Evolutionary conservation across 495 filamentous ascomycete genomes (phyloP).

Genomic region (Trypethelium eluteriae): DNA sequence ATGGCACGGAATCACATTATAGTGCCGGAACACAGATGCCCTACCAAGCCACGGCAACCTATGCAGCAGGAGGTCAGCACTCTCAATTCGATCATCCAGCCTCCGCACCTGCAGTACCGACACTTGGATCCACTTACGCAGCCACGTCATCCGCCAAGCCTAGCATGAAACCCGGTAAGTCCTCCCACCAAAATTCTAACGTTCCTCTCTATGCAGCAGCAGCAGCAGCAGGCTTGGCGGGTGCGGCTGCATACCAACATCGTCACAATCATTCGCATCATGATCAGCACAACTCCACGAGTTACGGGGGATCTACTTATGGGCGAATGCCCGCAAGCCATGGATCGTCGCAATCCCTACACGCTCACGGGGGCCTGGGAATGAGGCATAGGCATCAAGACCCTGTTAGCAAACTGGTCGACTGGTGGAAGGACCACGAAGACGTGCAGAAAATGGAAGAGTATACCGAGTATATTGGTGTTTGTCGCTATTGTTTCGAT

Average conservation of each 20-base stretch:
- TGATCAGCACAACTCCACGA: conserved; percentile 12
- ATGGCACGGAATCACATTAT: not conserved
- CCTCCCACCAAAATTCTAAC: conserved; percentile 34
- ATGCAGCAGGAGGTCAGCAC: conserved; percentile 4
- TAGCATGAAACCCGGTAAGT: conserved; percentile 34
- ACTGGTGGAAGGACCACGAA: conserved; percentile 61
- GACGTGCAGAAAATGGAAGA: conserved; percentile 64
- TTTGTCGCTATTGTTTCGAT: conserved; percentile 62
- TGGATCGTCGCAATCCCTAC: not conserved
- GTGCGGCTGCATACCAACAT: conserved; percentile 38
- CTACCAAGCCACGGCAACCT: not conserved
- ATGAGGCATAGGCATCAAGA: conserved; percentile 37
- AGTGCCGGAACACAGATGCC: conserved; percentile 2
- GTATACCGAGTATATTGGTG: conserved; percentile 64
- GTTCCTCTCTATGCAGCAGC: conserved; percentile 42
- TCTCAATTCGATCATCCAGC: conserved; percentile 10
- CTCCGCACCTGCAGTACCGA: conserved; percentile 15
- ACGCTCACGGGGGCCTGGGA: not conserved
- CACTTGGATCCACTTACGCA: conserved; percentile 12
- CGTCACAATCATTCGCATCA: conserved; percentile 32
- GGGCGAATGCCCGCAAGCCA: conserved; percentile 17
- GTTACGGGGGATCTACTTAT: conserved; percentile 11
- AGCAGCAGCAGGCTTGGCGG: conserved; percentile 35
- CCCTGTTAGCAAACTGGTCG: conserved; percentile 49
- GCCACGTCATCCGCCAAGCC: conserved; percentile 20